These are phyloP conservation scores for Glycine soja DNA, from an alignment of 306 rosid genomes.

Conservation along the genomic window DNA sequence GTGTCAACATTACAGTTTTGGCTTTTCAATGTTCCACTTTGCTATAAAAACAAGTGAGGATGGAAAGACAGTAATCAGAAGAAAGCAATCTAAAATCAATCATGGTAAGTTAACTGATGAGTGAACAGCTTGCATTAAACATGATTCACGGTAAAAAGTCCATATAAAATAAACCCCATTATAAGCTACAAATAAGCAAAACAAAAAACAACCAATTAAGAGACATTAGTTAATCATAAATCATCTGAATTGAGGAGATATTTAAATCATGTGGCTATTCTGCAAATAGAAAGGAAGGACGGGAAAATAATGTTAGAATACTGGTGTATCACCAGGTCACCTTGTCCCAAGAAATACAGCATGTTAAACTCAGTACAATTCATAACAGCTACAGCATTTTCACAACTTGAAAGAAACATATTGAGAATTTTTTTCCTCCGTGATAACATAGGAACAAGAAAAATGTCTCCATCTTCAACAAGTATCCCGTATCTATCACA, in stretches of 20 bases:
- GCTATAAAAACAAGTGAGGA: neutral
- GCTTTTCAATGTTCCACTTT: constrained; percentile 32
- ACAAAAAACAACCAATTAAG: no score
- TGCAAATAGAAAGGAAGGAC: constrained; percentile 22
- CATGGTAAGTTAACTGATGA: neutral
- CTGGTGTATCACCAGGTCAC: neutral
- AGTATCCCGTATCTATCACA: neutral
- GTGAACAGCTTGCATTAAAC: neutral
- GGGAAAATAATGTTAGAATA: neutral
- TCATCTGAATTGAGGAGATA: neutral
- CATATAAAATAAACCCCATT: constrained; percentile 9
- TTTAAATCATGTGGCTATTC: constrained; percentile 1
- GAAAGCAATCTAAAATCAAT: constrained; percentile 6
- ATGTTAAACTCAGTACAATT: constrained; percentile 1
- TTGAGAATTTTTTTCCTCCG: neutral
- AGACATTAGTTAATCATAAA: no score
- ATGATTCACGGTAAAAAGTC: neutral
- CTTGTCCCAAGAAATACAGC: constrained; percentile 16
- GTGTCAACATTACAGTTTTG: constrained; percentile 5
- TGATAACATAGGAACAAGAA: constrained; percentile 21
- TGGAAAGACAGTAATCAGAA: neutral
- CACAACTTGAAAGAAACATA: constrained; percentile 29
- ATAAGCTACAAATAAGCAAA: neutral
- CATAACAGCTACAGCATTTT: neutral
- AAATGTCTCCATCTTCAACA: constrained; percentile 32